Percentiles rank a stretch among this genome's conserved stretches.
phyloP scores from a whole-genome alignment of 1,284 basidiomycete species.

The Ustilago shanxiensis region DNA sequence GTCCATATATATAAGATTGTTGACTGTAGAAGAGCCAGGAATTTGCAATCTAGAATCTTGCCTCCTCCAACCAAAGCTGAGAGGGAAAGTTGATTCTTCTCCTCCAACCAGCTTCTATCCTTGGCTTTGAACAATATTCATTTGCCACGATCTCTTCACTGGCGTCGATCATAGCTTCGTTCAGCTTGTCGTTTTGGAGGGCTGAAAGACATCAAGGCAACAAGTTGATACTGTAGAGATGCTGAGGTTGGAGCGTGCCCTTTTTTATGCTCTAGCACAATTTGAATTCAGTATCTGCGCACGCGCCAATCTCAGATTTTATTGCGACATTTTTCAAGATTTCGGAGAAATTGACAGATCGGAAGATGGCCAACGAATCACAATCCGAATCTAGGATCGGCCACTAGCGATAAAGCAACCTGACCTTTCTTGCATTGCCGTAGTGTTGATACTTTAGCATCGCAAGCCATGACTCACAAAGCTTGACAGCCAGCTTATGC shows the following conservation, averaged over 20 bases:
- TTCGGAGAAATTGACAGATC: slow-evolving; percentile 5
- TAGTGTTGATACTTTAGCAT: not conserved
- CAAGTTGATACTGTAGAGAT: not conserved
- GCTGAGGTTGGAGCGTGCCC: not conserved
- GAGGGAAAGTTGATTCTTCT: too few species aligned
- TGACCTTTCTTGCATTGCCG: slow-evolving; percentile 10
- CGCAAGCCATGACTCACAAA: not conserved
- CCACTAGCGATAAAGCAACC: not conserved
- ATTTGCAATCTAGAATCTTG: too few species aligned
- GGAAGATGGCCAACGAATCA: slow-evolving; percentile 4
- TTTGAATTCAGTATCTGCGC: not conserved
- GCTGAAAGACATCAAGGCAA: too few species aligned
- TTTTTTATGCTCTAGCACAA: not conserved
- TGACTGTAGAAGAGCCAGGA: too few species aligned
- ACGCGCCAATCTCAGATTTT: slow-evolving; percentile 5
- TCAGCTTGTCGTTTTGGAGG: too few species aligned
- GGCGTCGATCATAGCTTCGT: too few species aligned
- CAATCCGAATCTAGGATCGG: slow-evolving; percentile 9
- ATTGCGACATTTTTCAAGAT: slow-evolving; percentile 5
- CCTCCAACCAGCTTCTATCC: too few species aligned
- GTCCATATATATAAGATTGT: too few species aligned
- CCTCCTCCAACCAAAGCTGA: too few species aligned
- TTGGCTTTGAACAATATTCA: too few species aligned
- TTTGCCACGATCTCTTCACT: too few species aligned
- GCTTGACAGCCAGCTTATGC: not conserved